Percentiles rank a stretch among this genome's conserved stretches.
phyloP scores from a whole-genome alignment of 1,139 yeast species.

The Pichia sp. region DNA sequence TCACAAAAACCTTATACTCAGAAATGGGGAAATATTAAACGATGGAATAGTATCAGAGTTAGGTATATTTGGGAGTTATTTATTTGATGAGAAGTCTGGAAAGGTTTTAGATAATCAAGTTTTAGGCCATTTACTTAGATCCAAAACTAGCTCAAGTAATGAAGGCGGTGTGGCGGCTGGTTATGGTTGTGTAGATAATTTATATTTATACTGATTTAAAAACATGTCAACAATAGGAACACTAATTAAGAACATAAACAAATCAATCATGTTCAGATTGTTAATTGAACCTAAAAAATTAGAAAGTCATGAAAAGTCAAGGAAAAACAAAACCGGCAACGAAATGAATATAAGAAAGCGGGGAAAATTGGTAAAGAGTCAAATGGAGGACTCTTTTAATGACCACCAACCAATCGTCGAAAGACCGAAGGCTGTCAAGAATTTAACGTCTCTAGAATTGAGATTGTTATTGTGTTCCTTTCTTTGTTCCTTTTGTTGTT shows the following conservation, averaged over 20 bases:
- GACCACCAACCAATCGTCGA: conserved; percentile 33
- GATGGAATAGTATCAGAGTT: conserved; percentile 79
- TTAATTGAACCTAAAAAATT: too few species aligned
- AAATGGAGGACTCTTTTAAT: conserved; percentile 15
- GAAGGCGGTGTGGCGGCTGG: conserved; percentile 99
- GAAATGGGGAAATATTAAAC: conserved; percentile 55
- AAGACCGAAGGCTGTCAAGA: conserved; percentile 27
- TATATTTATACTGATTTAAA: conserved; percentile 38
- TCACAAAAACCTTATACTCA: conserved; percentile 57
- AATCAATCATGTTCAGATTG: too few species aligned
- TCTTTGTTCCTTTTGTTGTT: conserved; percentile 4
- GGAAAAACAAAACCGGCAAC: not conserved
- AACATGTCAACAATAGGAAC: not conserved
- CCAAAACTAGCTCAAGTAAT: conserved; percentile 79
- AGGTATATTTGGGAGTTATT: conserved; percentile 80
- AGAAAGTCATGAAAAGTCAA: not conserved
- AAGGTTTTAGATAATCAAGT: conserved; percentile 57
- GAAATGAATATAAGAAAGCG: conserved; percentile 4
- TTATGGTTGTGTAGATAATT: conserved; percentile 89
- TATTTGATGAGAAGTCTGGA: conserved; percentile 64
- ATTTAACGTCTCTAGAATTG: conserved; percentile 21
- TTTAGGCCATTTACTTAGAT: conserved; percentile 83
- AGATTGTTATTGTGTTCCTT: not conserved
- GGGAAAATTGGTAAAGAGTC: not conserved
- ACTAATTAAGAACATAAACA: not conserved